phyloP scores from a whole-genome alignment of 2,329 filamentous ascomycete species.

The Gnomoniopsis smithogilvyi region DNA sequence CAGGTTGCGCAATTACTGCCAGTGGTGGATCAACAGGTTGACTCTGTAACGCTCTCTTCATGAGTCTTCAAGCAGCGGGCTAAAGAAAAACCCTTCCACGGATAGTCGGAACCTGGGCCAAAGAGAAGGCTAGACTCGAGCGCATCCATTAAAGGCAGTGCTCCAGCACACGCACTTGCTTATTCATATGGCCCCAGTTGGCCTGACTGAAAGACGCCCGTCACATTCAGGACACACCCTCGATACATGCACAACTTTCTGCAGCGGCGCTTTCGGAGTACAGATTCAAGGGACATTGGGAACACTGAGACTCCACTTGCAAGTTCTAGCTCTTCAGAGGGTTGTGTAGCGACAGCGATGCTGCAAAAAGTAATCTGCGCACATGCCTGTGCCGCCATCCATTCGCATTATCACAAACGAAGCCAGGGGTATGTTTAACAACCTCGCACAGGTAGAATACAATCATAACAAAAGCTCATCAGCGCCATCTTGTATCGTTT shows the following conservation, averaged over 20 bases:
- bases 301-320: no score
- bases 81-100: no score
- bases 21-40: constrained; percentile 65
- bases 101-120: no score
- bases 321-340: background rate
- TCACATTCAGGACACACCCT: background rate
- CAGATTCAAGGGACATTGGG: background rate
- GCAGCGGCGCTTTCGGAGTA: constrained; percentile 6
- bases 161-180: background rate
- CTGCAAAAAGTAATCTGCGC: background rate
- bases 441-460: constrained; percentile 9
- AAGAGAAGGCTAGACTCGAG: no score
- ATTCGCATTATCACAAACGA: constrained; percentile 8
- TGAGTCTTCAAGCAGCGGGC: background rate
- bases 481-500: background rate
- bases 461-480: background rate
- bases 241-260: background rate
- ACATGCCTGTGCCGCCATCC: background rate
- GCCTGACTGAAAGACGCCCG: no score
- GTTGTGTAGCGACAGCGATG: constrained; percentile 9
- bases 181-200: no score
- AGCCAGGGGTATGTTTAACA: constrained; percentile 11
- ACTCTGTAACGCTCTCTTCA: constrained; percentile 34
- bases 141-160: no score
- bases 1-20: constrained; percentile 67